Conservation (phyloP, 352 stramenopile genomes). For the Phytopythium kandeliae region DNA sequence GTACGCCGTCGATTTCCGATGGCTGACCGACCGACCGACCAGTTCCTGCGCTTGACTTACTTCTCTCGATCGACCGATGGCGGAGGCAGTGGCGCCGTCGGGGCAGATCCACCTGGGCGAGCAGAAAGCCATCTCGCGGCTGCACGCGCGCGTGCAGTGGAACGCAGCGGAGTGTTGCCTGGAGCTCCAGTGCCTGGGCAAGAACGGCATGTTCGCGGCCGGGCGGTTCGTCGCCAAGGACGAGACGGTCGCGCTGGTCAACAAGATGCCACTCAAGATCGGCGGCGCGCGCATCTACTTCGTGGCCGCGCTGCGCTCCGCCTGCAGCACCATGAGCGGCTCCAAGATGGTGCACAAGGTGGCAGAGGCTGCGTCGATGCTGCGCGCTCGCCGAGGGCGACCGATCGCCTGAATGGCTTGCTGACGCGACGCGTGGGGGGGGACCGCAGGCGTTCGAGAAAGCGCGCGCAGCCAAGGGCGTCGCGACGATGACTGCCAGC, state of each 20-base stretch:
- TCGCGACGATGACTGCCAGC: conserved; percentile 42
- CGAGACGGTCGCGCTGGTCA: conserved; percentile 55
- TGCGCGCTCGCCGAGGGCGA: no score
- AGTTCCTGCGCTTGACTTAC: no score
- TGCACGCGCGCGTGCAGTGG: conserved; percentile 78
- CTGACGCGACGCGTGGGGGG: no score
- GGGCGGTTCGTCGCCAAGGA: conserved; percentile 72
- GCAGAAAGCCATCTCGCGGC: conserved; percentile 71
- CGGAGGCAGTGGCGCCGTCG: conserved; percentile 23
- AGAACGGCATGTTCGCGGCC: conserved; percentile 74
- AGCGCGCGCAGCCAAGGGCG: conserved; percentile 51
- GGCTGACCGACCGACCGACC: no score
- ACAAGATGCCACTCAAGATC: conserved; percentile 78
- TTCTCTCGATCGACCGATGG: no score
- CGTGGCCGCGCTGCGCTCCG: conserved; percentile 58
- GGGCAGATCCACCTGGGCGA: conserved; percentile 64
- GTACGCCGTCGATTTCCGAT: no score
- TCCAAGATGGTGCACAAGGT: conserved; percentile 78
- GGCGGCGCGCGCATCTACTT: conserved; percentile 73
- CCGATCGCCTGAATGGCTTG: no score
- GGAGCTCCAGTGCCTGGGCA: conserved; percentile 70
- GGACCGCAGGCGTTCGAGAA: conserved; percentile 66
- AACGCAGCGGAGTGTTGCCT: conserved; percentile 69
- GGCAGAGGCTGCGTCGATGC: neutral
- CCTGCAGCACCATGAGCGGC: conserved; percentile 76